phyloP scores from a whole-genome alignment of 768 basidiomycete species.

The Kondoa subrosea region DNA sequence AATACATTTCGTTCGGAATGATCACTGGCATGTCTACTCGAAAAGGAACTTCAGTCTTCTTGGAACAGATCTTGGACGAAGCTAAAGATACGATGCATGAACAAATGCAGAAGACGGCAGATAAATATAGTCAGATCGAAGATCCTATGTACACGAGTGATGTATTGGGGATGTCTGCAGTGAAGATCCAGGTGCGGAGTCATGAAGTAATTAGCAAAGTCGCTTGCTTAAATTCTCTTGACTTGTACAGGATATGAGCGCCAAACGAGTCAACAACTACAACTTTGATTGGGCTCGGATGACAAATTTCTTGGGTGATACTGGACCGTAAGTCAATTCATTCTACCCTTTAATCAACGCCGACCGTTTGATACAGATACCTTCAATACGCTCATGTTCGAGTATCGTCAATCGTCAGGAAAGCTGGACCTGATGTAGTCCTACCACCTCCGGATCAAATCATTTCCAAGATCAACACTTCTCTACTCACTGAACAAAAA shows the following conservation, averaged over 20 bases:
- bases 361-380: slow-evolving; percentile 36
- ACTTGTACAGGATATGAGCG: slow-evolving; percentile 13
- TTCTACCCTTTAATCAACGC: background rate
- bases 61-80: slow-evolving; percentile 67
- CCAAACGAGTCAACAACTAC: slow-evolving; percentile 63
- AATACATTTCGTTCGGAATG: slow-evolving; percentile 74
- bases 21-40: slow-evolving; percentile 79
- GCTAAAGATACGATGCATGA: slow-evolving; percentile 82
- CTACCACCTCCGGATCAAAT: slow-evolving; percentile 45
- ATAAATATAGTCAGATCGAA: slow-evolving; percentile 72
- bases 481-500: slow-evolving; percentile 52
- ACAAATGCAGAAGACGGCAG: slow-evolving; percentile 86
- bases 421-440: slow-evolving; percentile 64
- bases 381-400: slow-evolving; percentile 94
- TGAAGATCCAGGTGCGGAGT: slow-evolving; percentile 65
- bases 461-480: slow-evolving; percentile 44
- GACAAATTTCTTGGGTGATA: slow-evolving; percentile 90
- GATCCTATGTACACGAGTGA: slow-evolving; percentile 61
- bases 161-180: slow-evolving; percentile 82
- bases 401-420: slow-evolving; percentile 71
- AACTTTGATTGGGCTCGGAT: slow-evolving; percentile 86
- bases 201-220: slow-evolving; percentile 64
- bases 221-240: slow-evolving; percentile 39
- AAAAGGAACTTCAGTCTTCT: slow-evolving; percentile 63
- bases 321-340: slow-evolving; percentile 36